A percentile compares a stretch with the other conserved stretches of the same genome.
phyloP scores from a whole-genome alignment of 2,329 filamentous ascomycete species.

The Hypocrella siamensis region DNA sequence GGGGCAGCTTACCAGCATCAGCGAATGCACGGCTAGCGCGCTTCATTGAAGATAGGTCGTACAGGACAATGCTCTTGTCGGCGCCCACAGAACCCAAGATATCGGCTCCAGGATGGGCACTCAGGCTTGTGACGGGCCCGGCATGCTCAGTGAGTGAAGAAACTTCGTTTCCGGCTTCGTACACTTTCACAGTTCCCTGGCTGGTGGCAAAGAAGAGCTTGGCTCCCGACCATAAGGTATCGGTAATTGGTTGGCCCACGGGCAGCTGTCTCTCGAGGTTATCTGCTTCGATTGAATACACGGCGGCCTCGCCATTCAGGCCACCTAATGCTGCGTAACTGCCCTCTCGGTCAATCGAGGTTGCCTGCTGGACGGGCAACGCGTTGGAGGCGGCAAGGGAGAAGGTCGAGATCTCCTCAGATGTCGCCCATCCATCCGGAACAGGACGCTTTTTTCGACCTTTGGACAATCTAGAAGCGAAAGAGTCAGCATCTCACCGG shows the following conservation, averaged over 20 bases:
- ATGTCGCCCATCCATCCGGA: constrained; percentile 70
- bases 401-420: constrained; percentile 48
- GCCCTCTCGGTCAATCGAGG: constrained; percentile 34
- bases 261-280: constrained; percentile 52
- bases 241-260: constrained; percentile 52
- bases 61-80: constrained; percentile 87
- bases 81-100: constrained; percentile 76
- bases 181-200: constrained; percentile 67
- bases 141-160: constrained; percentile 68
- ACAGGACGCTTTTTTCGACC: constrained; percentile 79
- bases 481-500: constrained; percentile 1
- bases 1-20: constrained; percentile 52
- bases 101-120: constrained; percentile 67
- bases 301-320: constrained; percentile 53
- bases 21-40: constrained; percentile 66
- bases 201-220: constrained; percentile 59
- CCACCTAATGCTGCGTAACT: constrained; percentile 61
- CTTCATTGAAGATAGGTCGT: constrained; percentile 55
- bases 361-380: constrained; percentile 30
- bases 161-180: constrained; percentile 52
- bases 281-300: constrained; percentile 59
- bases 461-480: constrained; percentile 54
- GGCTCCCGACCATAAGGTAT: constrained; percentile 46
- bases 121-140: constrained; percentile 61
- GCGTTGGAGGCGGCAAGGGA: constrained; percentile 27